phyloP scores from a whole-genome alignment of 108 stramenopile genomes.

The Cyclotella kingstonii region DNA sequence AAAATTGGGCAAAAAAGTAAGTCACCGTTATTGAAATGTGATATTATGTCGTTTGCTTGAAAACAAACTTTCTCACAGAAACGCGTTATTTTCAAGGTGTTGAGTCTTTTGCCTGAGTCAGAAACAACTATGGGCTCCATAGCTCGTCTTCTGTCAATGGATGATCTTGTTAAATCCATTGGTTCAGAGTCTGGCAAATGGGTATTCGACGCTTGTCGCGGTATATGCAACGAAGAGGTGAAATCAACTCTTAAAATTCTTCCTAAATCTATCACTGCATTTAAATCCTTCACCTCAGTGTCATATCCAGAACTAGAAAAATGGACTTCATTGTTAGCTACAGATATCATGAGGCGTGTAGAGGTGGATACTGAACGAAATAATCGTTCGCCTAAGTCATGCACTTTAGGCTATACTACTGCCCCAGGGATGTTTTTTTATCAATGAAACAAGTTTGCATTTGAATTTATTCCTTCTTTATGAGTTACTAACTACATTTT shows the following conservation, averaged over 20 bases:
- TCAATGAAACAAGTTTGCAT: not conserved
- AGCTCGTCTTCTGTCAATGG: constrained; percentile 56
- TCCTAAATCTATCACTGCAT: constrained; percentile 80
- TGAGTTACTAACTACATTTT: constrained; percentile 5
- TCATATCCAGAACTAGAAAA: constrained; percentile 48
- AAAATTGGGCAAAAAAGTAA: constrained; percentile 68
- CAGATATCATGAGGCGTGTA: constrained; percentile 70
- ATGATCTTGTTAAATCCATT: constrained; percentile 49
- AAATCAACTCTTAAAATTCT: constrained; percentile 61
- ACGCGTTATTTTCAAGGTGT: not conserved
- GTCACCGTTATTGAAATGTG: not conserved
- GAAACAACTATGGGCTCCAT: constrained; percentile 53
- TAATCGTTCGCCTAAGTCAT: constrained; percentile 64
- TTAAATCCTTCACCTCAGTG: constrained; percentile 66
- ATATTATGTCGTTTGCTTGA: not conserved
- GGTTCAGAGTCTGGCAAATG: constrained; percentile 55
- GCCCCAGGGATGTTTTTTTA: constrained; percentile 10
- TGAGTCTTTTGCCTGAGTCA: constrained; percentile 42
- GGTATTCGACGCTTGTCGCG: constrained; percentile 70
- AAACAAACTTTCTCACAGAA: not conserved
- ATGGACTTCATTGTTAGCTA: constrained; percentile 69
- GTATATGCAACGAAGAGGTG: constrained; percentile 70
- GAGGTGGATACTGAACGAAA: constrained; percentile 64
- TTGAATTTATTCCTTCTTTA: not conserved
- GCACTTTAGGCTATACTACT: constrained; percentile 65